A percentile compares a stretch with the other conserved stretches of the same genome.
Conservation (phyloP, 495 filamentous ascomycete genomes). For the Penicillium antarcticum region DNA sequence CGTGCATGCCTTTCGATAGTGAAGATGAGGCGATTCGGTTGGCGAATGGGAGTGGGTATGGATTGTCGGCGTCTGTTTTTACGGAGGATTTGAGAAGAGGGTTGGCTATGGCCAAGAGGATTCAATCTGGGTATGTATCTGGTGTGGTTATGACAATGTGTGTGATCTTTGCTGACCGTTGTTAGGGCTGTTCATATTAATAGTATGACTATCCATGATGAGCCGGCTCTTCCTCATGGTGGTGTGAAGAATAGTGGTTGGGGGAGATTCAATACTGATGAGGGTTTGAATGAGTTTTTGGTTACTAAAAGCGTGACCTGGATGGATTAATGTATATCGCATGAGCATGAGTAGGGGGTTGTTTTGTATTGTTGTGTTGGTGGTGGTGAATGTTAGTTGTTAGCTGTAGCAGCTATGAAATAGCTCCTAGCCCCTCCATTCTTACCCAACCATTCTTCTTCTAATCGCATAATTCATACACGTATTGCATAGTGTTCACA, state of each 20-base stretch:
- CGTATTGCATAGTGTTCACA: neutral
- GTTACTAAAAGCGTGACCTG: conserved; percentile 81
- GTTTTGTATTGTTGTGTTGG: neutral
- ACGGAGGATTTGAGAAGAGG: conserved; percentile 44
- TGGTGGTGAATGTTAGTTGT: neutral
- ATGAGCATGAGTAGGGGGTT: neutral
- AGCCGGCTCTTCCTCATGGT: conserved; percentile 73
- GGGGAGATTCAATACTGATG: conserved; percentile 58
- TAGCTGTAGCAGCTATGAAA: neutral
- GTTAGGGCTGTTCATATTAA: conserved; percentile 78
- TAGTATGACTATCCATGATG: conserved; percentile 82
- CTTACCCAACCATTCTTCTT: too few relatives aligned
- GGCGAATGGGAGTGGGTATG: conserved; percentile 47
- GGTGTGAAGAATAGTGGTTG: conserved; percentile 83
- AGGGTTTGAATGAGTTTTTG: conserved; percentile 71
- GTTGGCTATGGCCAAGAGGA: conserved; percentile 39
- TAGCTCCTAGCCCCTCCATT: too few relatives aligned
- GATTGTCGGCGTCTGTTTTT: conserved; percentile 45
- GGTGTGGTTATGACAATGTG: neutral
- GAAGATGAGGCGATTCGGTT: conserved; percentile 47
- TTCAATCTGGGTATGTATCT: conserved; percentile 42
- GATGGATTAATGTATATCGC: conserved; percentile 30
- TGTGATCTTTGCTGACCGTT: conserved; percentile 3
- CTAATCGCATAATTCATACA: too few relatives aligned
- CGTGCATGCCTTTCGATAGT: conserved; percentile 37